Base-by-base conservation (phyloP, 371 early-diverging fungal genomes). In the Lichtheimia ornata region DNA sequence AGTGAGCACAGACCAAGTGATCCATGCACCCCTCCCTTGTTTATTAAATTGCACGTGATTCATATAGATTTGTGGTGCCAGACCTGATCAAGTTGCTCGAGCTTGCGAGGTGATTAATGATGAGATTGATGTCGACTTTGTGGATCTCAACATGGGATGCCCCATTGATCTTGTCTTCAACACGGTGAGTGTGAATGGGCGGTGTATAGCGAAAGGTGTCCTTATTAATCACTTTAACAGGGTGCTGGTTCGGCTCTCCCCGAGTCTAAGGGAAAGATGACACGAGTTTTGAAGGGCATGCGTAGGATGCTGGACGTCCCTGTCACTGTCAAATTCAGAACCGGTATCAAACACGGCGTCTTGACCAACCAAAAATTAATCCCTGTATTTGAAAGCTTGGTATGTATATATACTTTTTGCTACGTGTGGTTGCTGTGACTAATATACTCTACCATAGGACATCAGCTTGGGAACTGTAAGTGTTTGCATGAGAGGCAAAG, bases 101-200 rank as follows among this genome's bases (percentile, higher is more conserved):
- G 88, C 90, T 6, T 84, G 87, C 30, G 92, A 94, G 65, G 66
- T 90, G 18, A 78, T 97, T 61, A 82, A 86, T 54, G 68, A 82
- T 13, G 78, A 86, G 50, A 74, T 84, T 12, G 80, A 84, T 11
- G 88, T 95, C 18, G 97, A 98, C 67, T 98, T 98, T 73, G 88
- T 97, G 44, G 98, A 97, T 75, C 74, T 97, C 51, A 98, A 98
- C 73, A 77, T 93, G 83, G 97, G 98, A 0, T 98, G 98, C 70
- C 98, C 98, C 12, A 92, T 97, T 45, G 98, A 98, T 62, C 68
- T 88, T 24, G 88, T 96, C 11, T 93, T 79, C 61, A 86, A 90
- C 42, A 79, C 74, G 60, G 85, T 83, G 71, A 56, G 9, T 15
- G 12, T 53, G 40, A n/a, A 14, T 25, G 13, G 25, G 20, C 18